phyloP scores from a whole-genome alignment of 78 protist species.

The Anaeramoeba ignava region DNA sequence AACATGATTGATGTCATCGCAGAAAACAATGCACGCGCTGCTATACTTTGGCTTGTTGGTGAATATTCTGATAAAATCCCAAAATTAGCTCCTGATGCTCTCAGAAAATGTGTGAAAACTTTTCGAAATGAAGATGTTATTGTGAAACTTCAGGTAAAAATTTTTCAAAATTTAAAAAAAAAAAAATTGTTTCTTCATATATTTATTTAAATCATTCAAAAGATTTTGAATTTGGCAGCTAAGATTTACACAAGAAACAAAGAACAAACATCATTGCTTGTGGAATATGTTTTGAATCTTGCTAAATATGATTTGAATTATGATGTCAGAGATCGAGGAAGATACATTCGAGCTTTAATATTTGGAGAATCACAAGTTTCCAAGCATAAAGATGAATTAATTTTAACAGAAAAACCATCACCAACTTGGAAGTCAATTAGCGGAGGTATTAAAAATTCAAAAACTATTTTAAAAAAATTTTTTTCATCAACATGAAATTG shows the following conservation, averaged over 20 bases:
- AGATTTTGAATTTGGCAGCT: not conserved
- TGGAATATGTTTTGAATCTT: slow-evolving; percentile 15
- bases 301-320: slow-evolving; percentile 19
- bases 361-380: not conserved
- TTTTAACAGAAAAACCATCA: slow-evolving; percentile 13
- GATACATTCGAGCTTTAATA: slow-evolving; percentile 16
- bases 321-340: slow-evolving; percentile 31
- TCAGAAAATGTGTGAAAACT: slow-evolving; percentile 21
- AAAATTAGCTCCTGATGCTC: slow-evolving; percentile 25
- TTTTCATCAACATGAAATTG: not conserved
- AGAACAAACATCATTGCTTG: not conserved
- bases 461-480: not conserved
- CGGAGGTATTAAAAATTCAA: not conserved
- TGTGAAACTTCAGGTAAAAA: slow-evolving; percentile 21
- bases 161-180: not conserved
- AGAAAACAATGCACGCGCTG: slow-evolving; percentile 18
- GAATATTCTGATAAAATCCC: slow-evolving; percentile 22
- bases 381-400: not conserved
- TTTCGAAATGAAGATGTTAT: slow-evolving; percentile 15
- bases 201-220: no score
- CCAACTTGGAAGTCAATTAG: not conserved
- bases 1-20: not conserved
- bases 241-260: not conserved
- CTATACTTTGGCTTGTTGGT: slow-evolving; percentile 29
- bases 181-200: no score